phyloP scores from a whole-genome alignment of 2,329 filamentous ascomycete genomes.

The Albifimbria verrucaria region DNA sequence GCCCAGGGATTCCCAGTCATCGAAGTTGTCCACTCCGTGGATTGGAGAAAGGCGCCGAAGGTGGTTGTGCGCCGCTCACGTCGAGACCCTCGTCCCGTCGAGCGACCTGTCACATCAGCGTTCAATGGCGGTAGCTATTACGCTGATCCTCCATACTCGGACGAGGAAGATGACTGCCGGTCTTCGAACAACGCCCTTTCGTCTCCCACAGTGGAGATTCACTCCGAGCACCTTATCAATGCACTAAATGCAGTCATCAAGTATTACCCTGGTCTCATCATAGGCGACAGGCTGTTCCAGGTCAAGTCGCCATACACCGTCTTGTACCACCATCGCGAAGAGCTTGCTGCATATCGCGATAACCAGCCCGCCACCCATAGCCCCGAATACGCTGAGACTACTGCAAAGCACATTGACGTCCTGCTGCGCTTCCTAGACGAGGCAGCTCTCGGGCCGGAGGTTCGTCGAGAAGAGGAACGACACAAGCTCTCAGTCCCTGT shows the following conservation, averaged over 20 bases:
- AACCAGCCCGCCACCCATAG: slow-evolving; percentile 39
- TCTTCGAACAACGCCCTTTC: slow-evolving; percentile 24
- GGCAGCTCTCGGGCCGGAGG: slow-evolving; percentile 31
- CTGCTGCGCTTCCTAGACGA: slow-evolving; percentile 40
- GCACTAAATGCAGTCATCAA: slow-evolving; percentile 44
- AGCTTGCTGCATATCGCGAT: slow-evolving; percentile 38
- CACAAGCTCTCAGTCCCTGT: slow-evolving; percentile 33
- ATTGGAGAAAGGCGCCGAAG: slow-evolving; percentile 11
- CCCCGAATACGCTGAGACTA: slow-evolving; percentile 36
- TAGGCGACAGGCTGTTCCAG: slow-evolving; percentile 31
- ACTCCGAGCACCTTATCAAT: slow-evolving; percentile 42
- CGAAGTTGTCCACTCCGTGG: slow-evolving; percentile 41
- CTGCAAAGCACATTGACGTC: slow-evolving; percentile 40
- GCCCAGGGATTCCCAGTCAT: too few species aligned
- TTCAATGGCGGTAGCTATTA: slow-evolving; percentile 20
- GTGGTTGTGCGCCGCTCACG: slow-evolving; percentile 8
- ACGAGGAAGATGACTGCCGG: slow-evolving; percentile 18
- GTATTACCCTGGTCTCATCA: slow-evolving; percentile 42
- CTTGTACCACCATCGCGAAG: slow-evolving; percentile 43
- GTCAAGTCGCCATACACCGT: slow-evolving; percentile 44
- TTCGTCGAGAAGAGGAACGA: slow-evolving; percentile 37
- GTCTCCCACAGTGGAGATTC: slow-evolving; percentile 40
- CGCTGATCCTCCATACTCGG: slow-evolving; percentile 21
- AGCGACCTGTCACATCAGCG: slow-evolving; percentile 25
- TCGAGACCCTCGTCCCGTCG: slow-evolving; percentile 6